Evolutionary conservation across 495 filamentous ascomycete species (phyloP), one percentile per base, ranked within the genome.

Genomic region (Hypoxylon intermedium): DNA sequence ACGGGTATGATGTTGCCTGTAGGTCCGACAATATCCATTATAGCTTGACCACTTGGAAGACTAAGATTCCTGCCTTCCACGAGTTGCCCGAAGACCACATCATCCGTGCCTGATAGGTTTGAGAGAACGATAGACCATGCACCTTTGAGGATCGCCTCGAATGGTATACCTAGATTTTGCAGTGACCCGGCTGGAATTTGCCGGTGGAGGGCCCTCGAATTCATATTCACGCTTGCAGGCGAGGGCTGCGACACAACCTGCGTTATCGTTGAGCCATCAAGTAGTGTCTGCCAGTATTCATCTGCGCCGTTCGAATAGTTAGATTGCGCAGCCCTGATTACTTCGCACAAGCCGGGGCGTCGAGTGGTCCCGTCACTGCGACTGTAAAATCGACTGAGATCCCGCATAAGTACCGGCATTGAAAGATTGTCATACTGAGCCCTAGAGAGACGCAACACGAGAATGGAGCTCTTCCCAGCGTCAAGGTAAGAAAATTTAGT

Each of bases 51-150:
- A 23, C 64, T 63, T 2, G 62, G 64, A 0, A 79, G 70, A 11
- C 64, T 67, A 5, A 77, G 52, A 37, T 65, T 57, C 34, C 56
- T 69, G 21, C 67, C 60, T 19, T 70, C 77, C 19, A 81, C 67
- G 9, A 79, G 52, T 51, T 80, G 74, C n/a, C 79, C 79, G 46
- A 81, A 81, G 11, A 80, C 74, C 12, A 81, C 74, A 6, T 81
- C 78, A 15, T 73, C 66, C 0, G 65, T 69, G 0, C 68, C 72
- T 9, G 74, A 75, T 36, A 79, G 61, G 0, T 66, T 63, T 9
- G 72, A 68, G 18, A 77, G 65, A 2, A 77, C 53, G 9, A 79
- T 67, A 1, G 77, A 76, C 79, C 79, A 81, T 1, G 78, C 76
- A 1, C 67, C 71, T 48, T 78, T 80, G 18, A 81, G 71, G 2